Base-by-base conservation (phyloP, 805 yeast species). In the Myxozyma lipomycoides region DNA sequence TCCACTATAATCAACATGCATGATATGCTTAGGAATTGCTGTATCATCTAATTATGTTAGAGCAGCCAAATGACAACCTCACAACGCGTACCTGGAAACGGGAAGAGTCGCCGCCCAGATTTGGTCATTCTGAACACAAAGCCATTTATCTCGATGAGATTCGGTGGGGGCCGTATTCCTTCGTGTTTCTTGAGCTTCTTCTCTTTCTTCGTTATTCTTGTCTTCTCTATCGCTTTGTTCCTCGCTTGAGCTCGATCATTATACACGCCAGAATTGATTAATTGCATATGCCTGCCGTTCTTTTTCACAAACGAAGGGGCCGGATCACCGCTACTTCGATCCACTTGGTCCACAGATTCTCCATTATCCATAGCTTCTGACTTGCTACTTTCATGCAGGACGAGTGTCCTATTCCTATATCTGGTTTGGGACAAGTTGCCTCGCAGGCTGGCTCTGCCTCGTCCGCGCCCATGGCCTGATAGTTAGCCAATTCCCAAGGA, bases 231-330 rank as follows among this genome's bases (percentile, higher is more conserved):
- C 24, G 59, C 60, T 32, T 53, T 54, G 10, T 51, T 34, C 25
- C 61, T 49, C 25, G 61, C 62, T 26, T 46, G 50, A 4, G 56
- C 46, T 9, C 46, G 46, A 22, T 52, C 55, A 12, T 50, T 45
- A 40, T 58, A 58, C 1, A 59, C 58, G 9, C 44, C 32, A 2
- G 49, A 43, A 28, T 55, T 52, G 24, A 59, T 59, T 1, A 59
- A 52, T 44, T 59, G 62, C 57, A 55, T 52, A 41, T 59, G 62
- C 3, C 62, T 46, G 21, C 58, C 62, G 17, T 54, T 45, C 43
- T 52, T 55, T 36, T 45, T 41, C 28, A 59, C 56, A 39, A 37
- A 59, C 15, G 32, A 26, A 15, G 43, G 22, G 2, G 28, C 6
- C 12, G 34, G 17, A 3, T n/a, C n/a, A n/a, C n/a, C n/a, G n/a